Evolutionary conservation across 495 filamentous ascomycete species (phyloP), one percentile per base, ranked within the genome.

Genomic region (Daldinia grandis): DNA sequence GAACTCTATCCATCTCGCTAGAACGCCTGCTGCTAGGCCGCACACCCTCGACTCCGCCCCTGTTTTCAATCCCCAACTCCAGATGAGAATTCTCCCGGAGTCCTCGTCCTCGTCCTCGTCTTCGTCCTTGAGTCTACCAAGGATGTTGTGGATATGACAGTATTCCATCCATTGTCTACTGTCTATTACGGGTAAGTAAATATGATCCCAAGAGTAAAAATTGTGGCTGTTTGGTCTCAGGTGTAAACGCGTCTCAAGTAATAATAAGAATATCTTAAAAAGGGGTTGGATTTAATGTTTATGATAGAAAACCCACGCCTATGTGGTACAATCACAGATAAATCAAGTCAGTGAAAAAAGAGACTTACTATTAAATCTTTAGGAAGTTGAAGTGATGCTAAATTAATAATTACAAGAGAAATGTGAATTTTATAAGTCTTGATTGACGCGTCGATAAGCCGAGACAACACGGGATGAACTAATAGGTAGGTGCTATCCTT

Each of bases 401-500:
- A 35, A 33, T 15, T 7, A 51, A 30, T 47, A 47, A 40, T 21
- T 30, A 24, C 24, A 42, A 47, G 54, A 64, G 42, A 63, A 55
- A 35, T 59, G 51, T 53, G 53, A 63, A 58, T 63, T 59, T 71
- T 8, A 21, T 56, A 56, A 62, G 63, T 47, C 42, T 21, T 47
- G 42, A 24, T 47, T 63, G 63, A 71, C 68, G 68, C 68, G 68
- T 67, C 19, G 21, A 71, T 67, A 64, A 71, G 63, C 62, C 57
- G 68, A 66, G 47, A 30, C 57, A 31, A 57, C 54, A 50, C 54
- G 59, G 61, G 55, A 54, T 27, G 55, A 55, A 17, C 54, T 47
- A 33, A 60, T 37, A 50, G n/a, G n/a, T n/a, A 49, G 28, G 31
- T 59, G 14, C 17, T 47, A 56, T 49, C 30, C 44, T 69, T 69